phyloP scores from a whole-genome alignment of 106 monocot genomes.

The Dendrobium nobile region DNA sequence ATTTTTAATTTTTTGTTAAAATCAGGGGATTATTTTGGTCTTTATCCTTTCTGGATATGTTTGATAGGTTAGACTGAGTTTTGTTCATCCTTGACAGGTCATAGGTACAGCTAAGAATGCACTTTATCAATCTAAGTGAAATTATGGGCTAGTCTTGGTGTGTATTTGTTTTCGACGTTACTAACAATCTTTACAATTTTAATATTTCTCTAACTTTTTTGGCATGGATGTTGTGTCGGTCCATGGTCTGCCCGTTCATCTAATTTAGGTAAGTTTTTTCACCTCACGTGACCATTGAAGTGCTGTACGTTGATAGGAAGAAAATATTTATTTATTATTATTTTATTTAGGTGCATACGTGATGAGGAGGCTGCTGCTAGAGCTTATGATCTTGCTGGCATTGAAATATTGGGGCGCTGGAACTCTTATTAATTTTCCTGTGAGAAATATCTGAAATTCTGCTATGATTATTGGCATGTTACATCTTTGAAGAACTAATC shows the following conservation, averaged over 20 bases:
- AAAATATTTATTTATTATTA: constrained; percentile 9
- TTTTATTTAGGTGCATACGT: constrained; percentile 80
- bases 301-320: neutral
- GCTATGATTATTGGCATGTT: constrained; percentile 1
- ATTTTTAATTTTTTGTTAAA: too few species aligned
- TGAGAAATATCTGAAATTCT: constrained; percentile 19
- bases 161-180: neutral
- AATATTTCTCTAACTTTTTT: constrained; percentile 12
- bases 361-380: constrained; percentile 99
- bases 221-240: constrained; percentile 28
- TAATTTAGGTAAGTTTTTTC: constrained; percentile 66
- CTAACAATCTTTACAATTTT: neutral
- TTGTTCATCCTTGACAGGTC: neutral
- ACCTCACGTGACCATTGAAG: neutral
- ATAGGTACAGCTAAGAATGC: neutral
- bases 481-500: neutral
- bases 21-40: too few species aligned
- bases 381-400: constrained; percentile 99
- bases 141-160: neutral
- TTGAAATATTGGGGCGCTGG: constrained; percentile 98
- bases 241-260: constrained; percentile 26
- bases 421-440: constrained; percentile 98
- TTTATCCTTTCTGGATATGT: neutral
- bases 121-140: neutral
- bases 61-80: neutral